Conservation (phyloP, 345 rosid genomes). For the Murraya paniculata region DNA sequence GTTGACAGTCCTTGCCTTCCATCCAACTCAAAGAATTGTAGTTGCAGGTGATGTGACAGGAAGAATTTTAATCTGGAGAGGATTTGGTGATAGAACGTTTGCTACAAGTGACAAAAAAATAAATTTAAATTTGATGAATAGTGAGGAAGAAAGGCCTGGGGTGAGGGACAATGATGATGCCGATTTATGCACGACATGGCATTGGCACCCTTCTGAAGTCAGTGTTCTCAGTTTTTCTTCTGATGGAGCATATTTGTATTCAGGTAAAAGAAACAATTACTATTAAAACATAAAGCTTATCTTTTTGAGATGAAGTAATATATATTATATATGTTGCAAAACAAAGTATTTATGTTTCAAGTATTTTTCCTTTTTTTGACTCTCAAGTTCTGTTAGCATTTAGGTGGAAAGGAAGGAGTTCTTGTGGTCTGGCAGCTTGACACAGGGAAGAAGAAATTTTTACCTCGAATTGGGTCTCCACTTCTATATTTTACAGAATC, state of each 20-base stretch:
- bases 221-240: conserved; percentile 75
- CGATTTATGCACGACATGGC: conserved; percentile 91
- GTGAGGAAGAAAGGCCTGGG: conserved; percentile 78
- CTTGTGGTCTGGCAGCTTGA: conserved; percentile 98
- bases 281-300: background rate
- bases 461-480: conserved; percentile 95
- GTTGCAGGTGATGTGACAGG: conserved; percentile 94
- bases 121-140: conserved; percentile 24
- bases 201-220: conserved; percentile 80
- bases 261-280: conserved; percentile 47
- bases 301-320: background rate
- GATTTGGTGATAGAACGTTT: conserved; percentile 61
- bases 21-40: conserved; percentile 70
- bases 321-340: background rate
- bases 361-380: background rate
- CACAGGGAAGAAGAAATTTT: conserved; percentile 89
- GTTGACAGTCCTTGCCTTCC: conserved; percentile 71
- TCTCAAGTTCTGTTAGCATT: conserved; percentile 11
- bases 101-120: conserved; percentile 22
- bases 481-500: conserved; percentile 66
- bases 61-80: conserved; percentile 90
- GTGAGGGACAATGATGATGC: conserved; percentile 92
- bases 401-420: conserved; percentile 98
- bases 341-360: background rate
- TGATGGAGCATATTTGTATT: conserved; percentile 85